These are phyloP conservation scores for Bryopsis sp. DNA, from an alignment of 139 green algal genomes.

Conservation along the genomic window DNA sequence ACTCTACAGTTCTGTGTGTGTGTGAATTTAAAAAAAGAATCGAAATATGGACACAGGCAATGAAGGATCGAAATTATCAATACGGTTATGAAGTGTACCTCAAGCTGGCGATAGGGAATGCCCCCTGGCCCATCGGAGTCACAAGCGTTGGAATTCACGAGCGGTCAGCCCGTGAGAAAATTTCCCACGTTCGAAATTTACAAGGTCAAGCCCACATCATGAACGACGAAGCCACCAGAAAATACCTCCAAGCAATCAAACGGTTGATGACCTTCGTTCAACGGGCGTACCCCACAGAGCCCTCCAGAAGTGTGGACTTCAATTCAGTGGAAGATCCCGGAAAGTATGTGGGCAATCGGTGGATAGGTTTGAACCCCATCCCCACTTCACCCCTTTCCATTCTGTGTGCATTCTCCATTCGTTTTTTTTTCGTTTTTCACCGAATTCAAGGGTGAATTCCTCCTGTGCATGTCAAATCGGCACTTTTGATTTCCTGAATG, in stretches of 20 bases:
- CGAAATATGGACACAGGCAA: too few species aligned
- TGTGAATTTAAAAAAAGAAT: too few species aligned
- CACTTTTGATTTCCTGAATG: background rate
- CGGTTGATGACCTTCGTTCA: slow-evolving; percentile 80
- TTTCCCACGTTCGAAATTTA: slow-evolving; percentile 59
- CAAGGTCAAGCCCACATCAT: slow-evolving; percentile 90
- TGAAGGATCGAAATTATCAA: slow-evolving; percentile 87
- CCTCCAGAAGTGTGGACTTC: slow-evolving; percentile 75
- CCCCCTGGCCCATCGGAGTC: slow-evolving; percentile 95
- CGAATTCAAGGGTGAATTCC: background rate
- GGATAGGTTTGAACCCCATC: background rate
- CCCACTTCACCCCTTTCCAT: background rate
- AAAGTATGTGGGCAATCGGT: slow-evolving; percentile 45
- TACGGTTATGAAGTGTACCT: slow-evolving; percentile 93
- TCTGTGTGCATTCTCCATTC: background rate
- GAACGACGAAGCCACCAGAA: slow-evolving; percentile 97
- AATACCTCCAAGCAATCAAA: slow-evolving; percentile 87
- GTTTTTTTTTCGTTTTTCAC: background rate
- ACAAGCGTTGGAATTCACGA: slow-evolving; percentile 84
- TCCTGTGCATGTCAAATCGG: background rate
- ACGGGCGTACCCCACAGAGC: slow-evolving; percentile 73
- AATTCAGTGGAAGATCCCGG: slow-evolving; percentile 42
- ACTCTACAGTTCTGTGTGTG: slow-evolving; percentile 30
- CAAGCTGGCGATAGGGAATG: slow-evolving; percentile 87
- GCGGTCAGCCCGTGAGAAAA: slow-evolving; percentile 92